Evolutionary conservation across 2,329 filamentous ascomycete species (phyloP), one percentile per base, ranked within the genome.

Genomic region (Colletotrichum incanum): DNA sequence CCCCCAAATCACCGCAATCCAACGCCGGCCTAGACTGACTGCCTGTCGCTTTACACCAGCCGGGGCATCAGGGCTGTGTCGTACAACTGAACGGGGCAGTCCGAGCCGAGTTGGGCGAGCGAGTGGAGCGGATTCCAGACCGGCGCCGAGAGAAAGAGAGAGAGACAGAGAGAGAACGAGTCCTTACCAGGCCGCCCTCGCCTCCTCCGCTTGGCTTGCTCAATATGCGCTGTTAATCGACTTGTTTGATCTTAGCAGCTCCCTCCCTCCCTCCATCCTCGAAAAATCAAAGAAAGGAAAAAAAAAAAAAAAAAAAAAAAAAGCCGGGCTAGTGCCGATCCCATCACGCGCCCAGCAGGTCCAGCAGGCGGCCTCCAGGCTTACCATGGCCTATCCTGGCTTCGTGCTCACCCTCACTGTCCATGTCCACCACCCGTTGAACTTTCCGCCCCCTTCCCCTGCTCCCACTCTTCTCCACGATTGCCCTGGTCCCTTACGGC

Each of bases 401-500:
- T 28, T 50, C 20, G 11, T 7, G 2, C 14, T 52, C 49, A n/a
- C 16, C 20, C 11, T 47, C 4, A 23, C 11, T 23, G n/a, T 23
- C 4, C 16, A 50, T 49, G 45, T 49, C 23, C 47, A 26, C 47
- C 12, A 12, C 47, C 47, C n/a, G 34, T 37, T 37, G 34, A 37
- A 37, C 5, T n/a, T n/a, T n/a, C n/a, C n/a, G n/a, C n/a, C 23
- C 5, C 5, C 14, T 12, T 34, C 55, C 55, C 55, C n/a, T 34
- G 55, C 34, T 59, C 37, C 14, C n/a, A 12, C 55, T 18, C 26
- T 55, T 60, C 67, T 66, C 67, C 67, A 60, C 62, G 67, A 66
- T 66, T 70, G 61, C 52, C 66, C 61, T 60, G 37, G 61, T 60
- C 43, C 66, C 39, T 55, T 50, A 28, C 45, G 62, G 54, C 54